Conservation (phyloP, 2,329 filamentous ascomycete genomes). For the Ophiocordyceps sinensis region DNA sequence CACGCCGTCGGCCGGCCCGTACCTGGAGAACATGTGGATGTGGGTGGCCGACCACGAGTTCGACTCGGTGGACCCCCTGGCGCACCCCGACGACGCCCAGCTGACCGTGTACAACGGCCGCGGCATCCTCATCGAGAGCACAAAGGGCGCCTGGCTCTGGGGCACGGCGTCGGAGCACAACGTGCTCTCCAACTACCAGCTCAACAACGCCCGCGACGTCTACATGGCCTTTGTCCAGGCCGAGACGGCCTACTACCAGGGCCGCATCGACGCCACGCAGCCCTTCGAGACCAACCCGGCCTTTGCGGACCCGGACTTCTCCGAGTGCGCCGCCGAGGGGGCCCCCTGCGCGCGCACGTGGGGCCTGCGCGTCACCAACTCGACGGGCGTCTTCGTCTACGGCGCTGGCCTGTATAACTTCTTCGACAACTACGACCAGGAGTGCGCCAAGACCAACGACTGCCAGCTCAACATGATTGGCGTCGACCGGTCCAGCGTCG, state of each 20-base stretch:
- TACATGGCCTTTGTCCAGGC: constrained; percentile 78
- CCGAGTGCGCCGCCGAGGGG: constrained; percentile 27
- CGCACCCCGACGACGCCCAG: constrained; percentile 49
- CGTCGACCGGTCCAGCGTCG: constrained; percentile 51
- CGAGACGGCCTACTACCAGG: constrained; percentile 80
- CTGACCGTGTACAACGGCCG: constrained; percentile 82
- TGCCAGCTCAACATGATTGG: constrained; percentile 71
- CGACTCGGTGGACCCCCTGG: constrained; percentile 34
- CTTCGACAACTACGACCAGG: constrained; percentile 68
- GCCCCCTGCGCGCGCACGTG: constrained; percentile 57
- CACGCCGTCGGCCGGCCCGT: constrained; percentile 48
- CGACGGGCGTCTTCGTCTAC: constrained; percentile 52
- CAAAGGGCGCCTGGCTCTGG: constrained; percentile 65
- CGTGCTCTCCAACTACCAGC: constrained; percentile 71
- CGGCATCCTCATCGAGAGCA: constrained; percentile 64
- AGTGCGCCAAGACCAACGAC: constrained; percentile 49
- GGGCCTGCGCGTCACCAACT: constrained; percentile 59
- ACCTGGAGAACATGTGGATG: constrained; percentile 82
- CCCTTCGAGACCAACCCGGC: constrained; percentile 42
- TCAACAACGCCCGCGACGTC: constrained; percentile 61
- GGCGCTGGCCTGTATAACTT: constrained; percentile 69
- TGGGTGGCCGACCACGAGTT: constrained; percentile 89
- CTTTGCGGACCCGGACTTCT: constrained; percentile 58
- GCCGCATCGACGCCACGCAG: constrained; percentile 58
- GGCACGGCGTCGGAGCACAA: constrained; percentile 57